Percentiles rank a stretch among this genome's conserved stretches.
Conservation (phyloP, 805 yeast species). For the Saccharomycopsis oosterbeekiorum region DNA sequence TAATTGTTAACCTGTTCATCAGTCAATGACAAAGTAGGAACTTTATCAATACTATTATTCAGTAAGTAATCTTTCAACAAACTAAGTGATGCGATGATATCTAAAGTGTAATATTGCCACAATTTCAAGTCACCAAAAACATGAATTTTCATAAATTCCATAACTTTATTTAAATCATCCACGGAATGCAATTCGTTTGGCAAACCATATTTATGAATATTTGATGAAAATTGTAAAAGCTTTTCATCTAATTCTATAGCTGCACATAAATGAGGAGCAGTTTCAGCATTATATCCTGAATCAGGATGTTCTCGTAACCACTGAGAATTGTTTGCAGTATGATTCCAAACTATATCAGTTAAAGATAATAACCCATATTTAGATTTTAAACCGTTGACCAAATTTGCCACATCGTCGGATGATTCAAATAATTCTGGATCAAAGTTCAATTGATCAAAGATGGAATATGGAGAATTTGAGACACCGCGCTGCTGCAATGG, state of each 20-base stretch:
- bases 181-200: slow-evolving; percentile 45
- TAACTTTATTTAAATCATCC: slow-evolving; percentile 48
- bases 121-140: slow-evolving; percentile 58
- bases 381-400: slow-evolving; percentile 41
- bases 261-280: slow-evolving; percentile 81
- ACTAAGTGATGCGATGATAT: slow-evolving; percentile 36
- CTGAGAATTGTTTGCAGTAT: slow-evolving; percentile 80
- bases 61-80: slow-evolving; percentile 33
- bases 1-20: slow-evolving; percentile 31
- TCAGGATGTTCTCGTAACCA: slow-evolving; percentile 89
- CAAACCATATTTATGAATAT: slow-evolving; percentile 46
- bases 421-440: slow-evolving; percentile 57
- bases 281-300: slow-evolving; percentile 72
- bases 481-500: slow-evolving; percentile 86
- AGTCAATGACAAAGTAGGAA: slow-evolving; percentile 35
- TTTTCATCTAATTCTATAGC: slow-evolving; percentile 77
- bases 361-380: slow-evolving; percentile 59
- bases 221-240: slow-evolving; percentile 54
- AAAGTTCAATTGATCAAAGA: slow-evolving; percentile 72
- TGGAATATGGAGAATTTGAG: slow-evolving; percentile 89
- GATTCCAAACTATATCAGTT: slow-evolving; percentile 92
- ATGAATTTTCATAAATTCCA: slow-evolving; percentile 59
- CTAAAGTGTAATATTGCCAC: slow-evolving; percentile 84
- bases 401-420: slow-evolving; percentile 40
- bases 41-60: slow-evolving; percentile 6